These are phyloP conservation scores for Camellia lanceoleosa DNA, from an alignment of 148 eudicot species.

Conservation along the genomic window DNA sequence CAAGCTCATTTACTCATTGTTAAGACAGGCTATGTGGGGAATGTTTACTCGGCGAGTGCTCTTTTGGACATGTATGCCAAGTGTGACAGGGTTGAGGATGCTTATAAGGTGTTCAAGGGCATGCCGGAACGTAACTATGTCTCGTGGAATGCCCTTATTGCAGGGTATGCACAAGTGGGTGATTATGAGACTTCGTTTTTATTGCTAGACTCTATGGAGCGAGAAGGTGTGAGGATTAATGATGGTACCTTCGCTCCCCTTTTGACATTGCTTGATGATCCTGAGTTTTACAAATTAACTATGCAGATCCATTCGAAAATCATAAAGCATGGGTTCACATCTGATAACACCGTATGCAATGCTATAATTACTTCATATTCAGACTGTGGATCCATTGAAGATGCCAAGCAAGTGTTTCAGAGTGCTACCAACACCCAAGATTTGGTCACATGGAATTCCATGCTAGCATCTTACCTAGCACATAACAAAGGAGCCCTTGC, in stretches of 20 bases:
- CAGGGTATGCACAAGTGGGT: constrained; percentile 50
- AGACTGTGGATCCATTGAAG: constrained; percentile 51
- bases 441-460: constrained; percentile 73
- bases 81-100: constrained; percentile 57
- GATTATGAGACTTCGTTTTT: constrained; percentile 34
- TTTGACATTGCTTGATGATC: constrained; percentile 53
- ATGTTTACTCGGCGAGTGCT: constrained; percentile 60
- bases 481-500: constrained; percentile 41
- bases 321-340: constrained; percentile 50
- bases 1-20: constrained; percentile 52
- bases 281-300: constrained; percentile 33
- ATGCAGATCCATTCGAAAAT: constrained; percentile 58
- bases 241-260: constrained; percentile 71
- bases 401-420: constrained; percentile 49
- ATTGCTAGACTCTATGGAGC: constrained; percentile 46
- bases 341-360: constrained; percentile 52
- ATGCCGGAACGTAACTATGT: constrained; percentile 51
- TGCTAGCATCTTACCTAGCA: constrained; percentile 56
- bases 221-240: constrained; percentile 43
- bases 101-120: constrained; percentile 40
- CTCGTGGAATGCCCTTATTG: constrained; percentile 76
- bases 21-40: constrained; percentile 40
- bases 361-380: constrained; percentile 60
- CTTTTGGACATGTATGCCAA: constrained; percentile 76
- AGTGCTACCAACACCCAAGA: constrained; percentile 38